These are phyloP conservation scores for Arthrinium puccinioides DNA, from an alignment of 2,329 filamentous ascomycete species.

Conservation along the genomic window DNA sequence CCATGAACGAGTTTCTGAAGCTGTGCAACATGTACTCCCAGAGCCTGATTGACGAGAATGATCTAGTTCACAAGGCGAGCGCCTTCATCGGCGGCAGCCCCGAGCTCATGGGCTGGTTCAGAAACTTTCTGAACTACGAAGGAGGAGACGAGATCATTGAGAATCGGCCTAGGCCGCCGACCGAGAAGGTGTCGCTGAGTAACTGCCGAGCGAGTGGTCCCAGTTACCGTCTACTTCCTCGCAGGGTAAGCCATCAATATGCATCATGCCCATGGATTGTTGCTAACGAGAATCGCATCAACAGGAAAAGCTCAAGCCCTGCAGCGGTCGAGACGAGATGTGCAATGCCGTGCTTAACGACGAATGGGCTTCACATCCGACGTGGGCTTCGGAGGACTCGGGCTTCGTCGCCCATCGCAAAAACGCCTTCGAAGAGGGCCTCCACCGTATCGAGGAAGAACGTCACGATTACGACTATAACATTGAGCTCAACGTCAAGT, in stretches of 20 bases:
- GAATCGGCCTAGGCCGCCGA: slow-evolving; percentile 67
- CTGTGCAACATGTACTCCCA: slow-evolving; percentile 93
- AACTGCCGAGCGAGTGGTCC: slow-evolving; percentile 95
- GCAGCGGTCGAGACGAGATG: slow-evolving; percentile 89
- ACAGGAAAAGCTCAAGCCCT: slow-evolving; percentile 78
- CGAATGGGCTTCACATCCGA: slow-evolving; percentile 97
- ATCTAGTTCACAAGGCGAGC: slow-evolving; percentile 74
- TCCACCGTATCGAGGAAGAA: slow-evolving; percentile 96
- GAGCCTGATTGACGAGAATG: slow-evolving; percentile 80
- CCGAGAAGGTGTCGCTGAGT: slow-evolving; percentile 80
- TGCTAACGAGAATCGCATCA: too few species aligned
- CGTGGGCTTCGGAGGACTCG: slow-evolving; percentile 96
- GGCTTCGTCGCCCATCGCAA: slow-evolving; percentile 97
- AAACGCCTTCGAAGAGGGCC: slow-evolving; percentile 87
- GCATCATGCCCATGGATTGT: too few species aligned
- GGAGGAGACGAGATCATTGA: slow-evolving; percentile 72
- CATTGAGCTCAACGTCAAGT: slow-evolving; percentile 90
- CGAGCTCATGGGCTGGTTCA: slow-evolving; percentile 87
- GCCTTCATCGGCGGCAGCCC: slow-evolving; percentile 82
- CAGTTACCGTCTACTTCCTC: slow-evolving; percentile 88
- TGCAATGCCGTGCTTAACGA: slow-evolving; percentile 93
- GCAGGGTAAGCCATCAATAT: slow-evolving; percentile 45
- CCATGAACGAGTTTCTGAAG: slow-evolving; percentile 94
- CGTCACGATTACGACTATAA: slow-evolving; percentile 98
- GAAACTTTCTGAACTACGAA: slow-evolving; percentile 72